Conservation (phyloP, 768 basidiomycete genomes). For the Candolleomyces aberdarensis region DNA sequence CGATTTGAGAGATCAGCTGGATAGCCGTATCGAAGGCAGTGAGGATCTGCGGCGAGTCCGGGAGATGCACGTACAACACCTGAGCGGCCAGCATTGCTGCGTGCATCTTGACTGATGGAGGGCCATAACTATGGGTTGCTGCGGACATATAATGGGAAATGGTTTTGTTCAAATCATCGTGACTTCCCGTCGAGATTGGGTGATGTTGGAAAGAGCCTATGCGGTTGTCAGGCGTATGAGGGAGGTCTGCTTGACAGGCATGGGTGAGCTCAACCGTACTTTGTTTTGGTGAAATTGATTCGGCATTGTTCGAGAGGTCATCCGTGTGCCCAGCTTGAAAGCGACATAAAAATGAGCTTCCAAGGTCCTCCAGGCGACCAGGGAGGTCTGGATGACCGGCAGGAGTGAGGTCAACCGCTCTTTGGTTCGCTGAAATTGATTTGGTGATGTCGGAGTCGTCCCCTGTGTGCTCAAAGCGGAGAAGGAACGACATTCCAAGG, state of each 20-base stretch:
- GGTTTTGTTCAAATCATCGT: slow-evolving; percentile 4
- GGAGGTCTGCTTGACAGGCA: background rate
- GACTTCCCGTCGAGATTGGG: background rate
- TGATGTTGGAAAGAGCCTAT: background rate
- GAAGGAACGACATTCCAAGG: background rate
- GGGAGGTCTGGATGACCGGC: too few relatives aligned
- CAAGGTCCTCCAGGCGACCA: too few relatives aligned
- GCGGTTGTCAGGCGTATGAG: background rate
- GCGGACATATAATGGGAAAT: background rate
- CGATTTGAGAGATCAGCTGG: background rate
- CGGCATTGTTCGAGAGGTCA: too few relatives aligned
- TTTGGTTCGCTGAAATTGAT: background rate
- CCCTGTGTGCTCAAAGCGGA: background rate
- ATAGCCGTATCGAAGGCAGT: background rate
- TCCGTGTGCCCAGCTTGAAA: too few relatives aligned
- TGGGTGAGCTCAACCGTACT: too few relatives aligned
- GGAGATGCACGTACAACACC: background rate
- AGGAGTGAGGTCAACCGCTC: background rate
- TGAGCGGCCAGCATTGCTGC: slow-evolving; percentile 8
- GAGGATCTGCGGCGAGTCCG: background rate
- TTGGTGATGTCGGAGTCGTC: background rate
- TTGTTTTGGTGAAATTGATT: too few relatives aligned
- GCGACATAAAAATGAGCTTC: too few relatives aligned
- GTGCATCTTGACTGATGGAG: background rate
- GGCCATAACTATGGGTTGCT: slow-evolving; percentile 2